phyloP scores from a whole-genome alignment of 202 grass and related monocot species.

The Zizania palustris region DNA sequence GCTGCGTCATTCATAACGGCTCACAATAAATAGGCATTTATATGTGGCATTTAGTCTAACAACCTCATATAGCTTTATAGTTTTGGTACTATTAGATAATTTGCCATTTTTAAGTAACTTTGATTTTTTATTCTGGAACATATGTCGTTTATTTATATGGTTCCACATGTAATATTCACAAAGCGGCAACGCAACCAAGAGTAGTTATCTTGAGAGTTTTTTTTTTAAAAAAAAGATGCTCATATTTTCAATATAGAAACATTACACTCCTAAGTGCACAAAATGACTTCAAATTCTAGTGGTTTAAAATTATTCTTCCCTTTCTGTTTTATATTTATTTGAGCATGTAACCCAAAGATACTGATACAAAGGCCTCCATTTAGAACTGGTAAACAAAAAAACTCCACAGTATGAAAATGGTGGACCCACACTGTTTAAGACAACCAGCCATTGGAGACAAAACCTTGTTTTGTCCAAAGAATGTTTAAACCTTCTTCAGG shows the following conservation, averaged over 20 bases:
- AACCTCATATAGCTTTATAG: slow-evolving; percentile 9
- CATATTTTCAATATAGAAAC: not conserved
- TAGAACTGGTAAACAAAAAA: slow-evolving; percentile 36
- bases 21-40: slow-evolving; percentile 18
- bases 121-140: too few species aligned
- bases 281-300: not conserved
- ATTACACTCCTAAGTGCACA: not conserved
- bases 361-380: slow-evolving; percentile 33
- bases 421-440: slow-evolving; percentile 6
- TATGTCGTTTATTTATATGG: too few species aligned
- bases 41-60: slow-evolving; percentile 29
- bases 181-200: too few species aligned
- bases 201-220: too few species aligned
- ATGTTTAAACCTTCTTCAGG: slow-evolving; percentile 70
- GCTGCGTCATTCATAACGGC: slow-evolving; percentile 35
- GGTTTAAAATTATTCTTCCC: not conserved
- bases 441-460: slow-evolving; percentile 57
- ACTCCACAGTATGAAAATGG: slow-evolving; percentile 25
- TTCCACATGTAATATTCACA: too few species aligned
- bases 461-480: slow-evolving; percentile 58
- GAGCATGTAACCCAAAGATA: slow-evolving; percentile 15
- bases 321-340: not conserved
- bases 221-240: not conserved
- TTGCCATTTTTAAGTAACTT: too few species aligned
- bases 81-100: not conserved